phyloP scores from a whole-genome alignment of 2,329 filamentous ascomycete species.

The Colletotrichum paranaense region DNA sequence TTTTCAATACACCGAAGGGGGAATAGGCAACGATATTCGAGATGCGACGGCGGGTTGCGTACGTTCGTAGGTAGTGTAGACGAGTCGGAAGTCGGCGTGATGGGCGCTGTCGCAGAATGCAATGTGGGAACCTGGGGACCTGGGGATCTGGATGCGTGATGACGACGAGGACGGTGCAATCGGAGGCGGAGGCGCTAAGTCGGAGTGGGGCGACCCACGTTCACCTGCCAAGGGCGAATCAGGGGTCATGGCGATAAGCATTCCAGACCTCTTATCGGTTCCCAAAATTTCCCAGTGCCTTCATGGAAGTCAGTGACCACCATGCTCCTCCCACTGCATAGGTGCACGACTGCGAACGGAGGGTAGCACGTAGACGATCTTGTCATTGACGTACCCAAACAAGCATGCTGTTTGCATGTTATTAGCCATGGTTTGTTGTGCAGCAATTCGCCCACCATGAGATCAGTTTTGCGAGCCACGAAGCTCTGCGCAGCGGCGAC shows the following conservation, averaged over 20 bases:
- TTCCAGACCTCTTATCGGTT: slow-evolving; percentile 11
- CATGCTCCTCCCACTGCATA: background rate
- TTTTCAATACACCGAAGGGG: background rate
- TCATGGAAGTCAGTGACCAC: slow-evolving; percentile 1
- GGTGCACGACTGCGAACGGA: slow-evolving; percentile 8
- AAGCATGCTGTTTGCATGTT: slow-evolving; percentile 13
- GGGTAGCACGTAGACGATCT: background rate
- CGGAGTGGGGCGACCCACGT: slow-evolving; percentile 16
- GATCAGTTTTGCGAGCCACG: slow-evolving; percentile 23
- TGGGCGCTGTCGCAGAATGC: slow-evolving; percentile 31
- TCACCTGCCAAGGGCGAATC: background rate
- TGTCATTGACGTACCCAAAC: background rate
- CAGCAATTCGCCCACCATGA: slow-evolving; percentile 30
- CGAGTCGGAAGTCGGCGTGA: background rate
- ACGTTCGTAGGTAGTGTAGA: slow-evolving; percentile 4
- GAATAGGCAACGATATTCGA: slow-evolving; percentile 13
- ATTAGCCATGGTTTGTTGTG: slow-evolving; percentile 19
- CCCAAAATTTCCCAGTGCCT: slow-evolving; percentile 30
- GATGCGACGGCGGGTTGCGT: slow-evolving; percentile 15
- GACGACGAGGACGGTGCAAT: slow-evolving; percentile 28
- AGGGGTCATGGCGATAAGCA: slow-evolving; percentile 9
- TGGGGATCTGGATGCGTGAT: slow-evolving; percentile 29
- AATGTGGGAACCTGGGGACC: background rate
- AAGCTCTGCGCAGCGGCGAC: slow-evolving; percentile 19
- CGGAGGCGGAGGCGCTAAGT: slow-evolving; percentile 31